phyloP scores from a whole-genome alignment of 192 early-diverging fungal species.

The Rhizoclosmatium globosum region DNA sequence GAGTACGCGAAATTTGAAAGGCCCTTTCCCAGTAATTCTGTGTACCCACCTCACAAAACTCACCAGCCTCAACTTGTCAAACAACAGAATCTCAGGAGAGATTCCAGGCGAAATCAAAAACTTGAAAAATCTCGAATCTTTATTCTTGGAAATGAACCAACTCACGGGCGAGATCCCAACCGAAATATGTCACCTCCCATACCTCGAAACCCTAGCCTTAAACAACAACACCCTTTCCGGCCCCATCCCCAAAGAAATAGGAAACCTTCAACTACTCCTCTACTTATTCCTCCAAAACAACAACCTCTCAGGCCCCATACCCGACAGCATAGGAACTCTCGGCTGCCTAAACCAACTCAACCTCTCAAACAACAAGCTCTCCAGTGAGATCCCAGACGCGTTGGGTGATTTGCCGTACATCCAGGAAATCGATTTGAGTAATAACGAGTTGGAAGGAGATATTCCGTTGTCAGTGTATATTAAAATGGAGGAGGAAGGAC shows the following conservation, averaged over 20 bases:
- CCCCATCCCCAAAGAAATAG: not conserved
- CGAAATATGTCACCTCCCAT: not conserved
- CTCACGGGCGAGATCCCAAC: not conserved
- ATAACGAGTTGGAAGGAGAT: not conserved
- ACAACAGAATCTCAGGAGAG: not conserved
- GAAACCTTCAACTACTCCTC: not conserved
- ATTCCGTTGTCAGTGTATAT: not conserved
- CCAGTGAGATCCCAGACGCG: not conserved
- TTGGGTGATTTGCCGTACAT: not conserved
- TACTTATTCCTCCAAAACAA: constrained; percentile 5
- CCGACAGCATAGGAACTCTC: not conserved
- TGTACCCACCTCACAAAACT: not conserved
- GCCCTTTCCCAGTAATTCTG: not conserved
- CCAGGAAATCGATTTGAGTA: not conserved
- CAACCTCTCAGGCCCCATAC: not conserved
- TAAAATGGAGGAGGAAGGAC: not conserved
- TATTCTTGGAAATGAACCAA: not conserved
- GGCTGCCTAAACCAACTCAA: not conserved
- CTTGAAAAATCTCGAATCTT: not conserved
- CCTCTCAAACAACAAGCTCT: not conserved
- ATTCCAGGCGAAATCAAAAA: not conserved
- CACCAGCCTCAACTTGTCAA: not conserved
- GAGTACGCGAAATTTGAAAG: too few species aligned
- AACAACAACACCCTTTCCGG: not conserved
- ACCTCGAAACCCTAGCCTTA: not conserved